Conservation (phyloP, 805 yeast species). For the Spathaspora passalidarum region DNA sequence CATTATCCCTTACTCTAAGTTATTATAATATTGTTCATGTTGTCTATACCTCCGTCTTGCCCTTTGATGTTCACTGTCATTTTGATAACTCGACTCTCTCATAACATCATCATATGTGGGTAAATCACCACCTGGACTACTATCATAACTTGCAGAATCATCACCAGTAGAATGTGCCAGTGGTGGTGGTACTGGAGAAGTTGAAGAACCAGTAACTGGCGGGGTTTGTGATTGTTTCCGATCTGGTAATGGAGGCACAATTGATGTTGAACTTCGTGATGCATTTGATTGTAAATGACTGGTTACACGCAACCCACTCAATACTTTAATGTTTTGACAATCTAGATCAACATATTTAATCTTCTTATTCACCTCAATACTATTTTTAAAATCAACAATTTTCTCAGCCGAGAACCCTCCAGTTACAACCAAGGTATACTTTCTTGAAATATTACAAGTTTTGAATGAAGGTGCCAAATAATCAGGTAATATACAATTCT, state of each 20-base stretch:
- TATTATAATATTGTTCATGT: constrained; percentile 24
- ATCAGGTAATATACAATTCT: constrained; percentile 45
- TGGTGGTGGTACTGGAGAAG: background rate
- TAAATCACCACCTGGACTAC: constrained; percentile 7
- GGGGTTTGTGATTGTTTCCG: background rate
- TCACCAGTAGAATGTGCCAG: background rate
- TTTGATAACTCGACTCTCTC: constrained; percentile 27
- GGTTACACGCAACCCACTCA: constrained; percentile 31
- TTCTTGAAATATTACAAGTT: constrained; percentile 53
- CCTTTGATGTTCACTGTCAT: constrained; percentile 28
- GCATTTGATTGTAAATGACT: constrained; percentile 23
- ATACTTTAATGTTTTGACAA: constrained; percentile 29
- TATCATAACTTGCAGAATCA: constrained; percentile 1
- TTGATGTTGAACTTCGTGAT: constrained; percentile 12
- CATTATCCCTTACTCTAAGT: constrained; percentile 16
- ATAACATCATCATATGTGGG: constrained; percentile 41
- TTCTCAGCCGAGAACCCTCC: constrained; percentile 26
- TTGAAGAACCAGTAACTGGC: too few relatives aligned
- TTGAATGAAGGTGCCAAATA: constrained; percentile 51
- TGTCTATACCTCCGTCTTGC: constrained; percentile 34
- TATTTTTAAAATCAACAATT: constrained; percentile 18
- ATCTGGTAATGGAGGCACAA: background rate
- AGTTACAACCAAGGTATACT: constrained; percentile 16
- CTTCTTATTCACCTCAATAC: constrained; percentile 17
- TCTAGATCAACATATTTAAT: constrained; percentile 28